phyloP scores from a whole-genome alignment of 805 yeast genomes.

The Candida pini region DNA sequence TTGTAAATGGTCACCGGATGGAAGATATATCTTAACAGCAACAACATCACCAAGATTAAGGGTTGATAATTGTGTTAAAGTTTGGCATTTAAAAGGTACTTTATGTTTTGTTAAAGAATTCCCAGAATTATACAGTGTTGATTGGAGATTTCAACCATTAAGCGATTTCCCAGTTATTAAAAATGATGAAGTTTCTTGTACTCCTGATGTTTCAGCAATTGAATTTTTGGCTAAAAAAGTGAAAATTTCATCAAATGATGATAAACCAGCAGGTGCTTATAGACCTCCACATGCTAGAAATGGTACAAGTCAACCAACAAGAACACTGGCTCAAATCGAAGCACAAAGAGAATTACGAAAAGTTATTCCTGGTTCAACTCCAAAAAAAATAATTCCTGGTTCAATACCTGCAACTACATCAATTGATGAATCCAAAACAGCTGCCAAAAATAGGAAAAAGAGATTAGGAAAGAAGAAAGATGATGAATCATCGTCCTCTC shows the following conservation, averaged over 20 bases:
- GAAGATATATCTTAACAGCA: conserved; percentile 87
- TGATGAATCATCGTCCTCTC: conserved; percentile 9
- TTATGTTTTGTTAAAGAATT: conserved; percentile 74
- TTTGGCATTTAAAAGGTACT: conserved; percentile 90
- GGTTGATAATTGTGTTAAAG: conserved; percentile 90
- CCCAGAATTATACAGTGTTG: conserved; percentile 71
- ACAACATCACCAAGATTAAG: conserved; percentile 95
- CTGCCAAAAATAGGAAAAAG: conserved; percentile 71
- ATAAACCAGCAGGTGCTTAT: conserved; percentile 81
- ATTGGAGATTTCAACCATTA: conserved; percentile 73
- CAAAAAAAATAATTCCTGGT: conserved; percentile 49
- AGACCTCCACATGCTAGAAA: conserved; percentile 89
- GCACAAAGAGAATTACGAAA: conserved; percentile 22
- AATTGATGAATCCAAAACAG: conserved; percentile 50
- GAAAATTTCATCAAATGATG: conserved; percentile 23
- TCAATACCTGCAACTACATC: conserved; percentile 34
- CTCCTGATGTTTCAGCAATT: conserved; percentile 65
- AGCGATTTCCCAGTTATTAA: conserved; percentile 50
- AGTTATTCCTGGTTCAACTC: conserved; percentile 21
- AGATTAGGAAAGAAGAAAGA: conserved; percentile 52
- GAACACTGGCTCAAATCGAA: conserved; percentile 58
- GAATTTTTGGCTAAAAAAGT: conserved; percentile 44
- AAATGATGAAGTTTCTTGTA: conserved; percentile 50
- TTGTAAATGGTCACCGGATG: conserved; percentile 98
- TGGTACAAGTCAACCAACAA: conserved; percentile 32